Conservation (phyloP, 169 alveolate species). For the Eimeria sp. region DNA sequence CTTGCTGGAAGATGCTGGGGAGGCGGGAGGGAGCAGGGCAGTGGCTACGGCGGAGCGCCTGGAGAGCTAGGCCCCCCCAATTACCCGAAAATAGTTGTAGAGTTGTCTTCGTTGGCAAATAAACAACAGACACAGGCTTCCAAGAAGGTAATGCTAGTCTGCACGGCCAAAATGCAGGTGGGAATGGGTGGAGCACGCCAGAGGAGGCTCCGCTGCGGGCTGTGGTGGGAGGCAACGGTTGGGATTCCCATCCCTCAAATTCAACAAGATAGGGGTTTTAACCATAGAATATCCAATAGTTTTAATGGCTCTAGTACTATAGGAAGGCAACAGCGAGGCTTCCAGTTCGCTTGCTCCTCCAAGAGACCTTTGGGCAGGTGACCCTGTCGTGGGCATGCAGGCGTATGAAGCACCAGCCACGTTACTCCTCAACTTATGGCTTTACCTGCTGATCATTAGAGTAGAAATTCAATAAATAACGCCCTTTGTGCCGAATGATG, state of each 20-base stretch:
- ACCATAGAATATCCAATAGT: not conserved
- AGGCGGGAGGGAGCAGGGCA: not conserved
- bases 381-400: not conserved
- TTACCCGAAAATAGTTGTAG: not conserved
- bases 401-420: not conserved
- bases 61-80: not conserved
- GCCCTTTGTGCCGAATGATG: too few species aligned
- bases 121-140: not conserved
- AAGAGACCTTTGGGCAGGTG: not conserved
- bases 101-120: too few species aligned
- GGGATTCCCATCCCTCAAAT: not conserved
- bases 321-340: not conserved
- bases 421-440: not conserved
- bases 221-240: not conserved
- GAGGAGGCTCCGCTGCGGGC: not conserved
- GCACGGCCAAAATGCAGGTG: not conserved
- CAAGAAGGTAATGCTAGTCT: not conserved
- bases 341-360: not conserved
- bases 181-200: not conserved
- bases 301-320: not conserved
- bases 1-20: not conserved
- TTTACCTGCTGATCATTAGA: not conserved
- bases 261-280: not conserved
- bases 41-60: not conserved
- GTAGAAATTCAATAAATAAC: not conserved